Base-by-base conservation (phyloP, 768 basidiomycete genomes). In the Leccinum boreale region DNA sequence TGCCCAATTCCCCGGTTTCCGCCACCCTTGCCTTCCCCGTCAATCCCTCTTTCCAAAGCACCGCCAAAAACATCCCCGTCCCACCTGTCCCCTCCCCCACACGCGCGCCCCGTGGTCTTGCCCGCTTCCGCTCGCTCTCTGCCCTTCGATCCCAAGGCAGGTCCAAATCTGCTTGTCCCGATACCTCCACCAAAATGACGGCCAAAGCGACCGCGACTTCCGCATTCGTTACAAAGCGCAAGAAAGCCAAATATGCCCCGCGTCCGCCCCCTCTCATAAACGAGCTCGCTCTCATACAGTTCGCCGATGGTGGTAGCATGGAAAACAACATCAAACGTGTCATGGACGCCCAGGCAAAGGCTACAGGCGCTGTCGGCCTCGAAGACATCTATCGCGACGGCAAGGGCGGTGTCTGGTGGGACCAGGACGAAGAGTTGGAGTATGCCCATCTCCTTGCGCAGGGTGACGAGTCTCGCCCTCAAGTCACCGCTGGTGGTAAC, bases 401-500 rank as follows among this genome's bases (percentile, higher is more conserved):
- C 0, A 75, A 79, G 24, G 87, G 86, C 23, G 81, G 82, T 0
- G 53, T 89, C 14, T 90, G 88, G 86, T 79, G 81, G 77, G 89
- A 90, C 62, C 81, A 79, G 54, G 86, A 87, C 11, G 89, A 90
- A 68, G 81, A 85, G 64, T 77, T 80, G 78, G 89, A 90, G 65
- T 88, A 84, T 60, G 75, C 78, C 14, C 85, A 82, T 56, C 78
- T 90, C 9, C 77, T 90, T 29, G 74, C 71, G 46, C 77, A 74
- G 24, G 68, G 74, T 14, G 67, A 72, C 12, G 70, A 66, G 29
- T 60, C 63, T 58, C 58, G 60, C 24, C 62, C 66, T 44, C 58
- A 53, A 24, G 65, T 65, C 33, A 23, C 60, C 39, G 4, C 39
- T 42, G 39, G n/a, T 21, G 68, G 69, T 52, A 75, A 76, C 50